Conservation (phyloP, 2,329 filamentous ascomycete species). For the Madurella mycetomatis region DNA sequence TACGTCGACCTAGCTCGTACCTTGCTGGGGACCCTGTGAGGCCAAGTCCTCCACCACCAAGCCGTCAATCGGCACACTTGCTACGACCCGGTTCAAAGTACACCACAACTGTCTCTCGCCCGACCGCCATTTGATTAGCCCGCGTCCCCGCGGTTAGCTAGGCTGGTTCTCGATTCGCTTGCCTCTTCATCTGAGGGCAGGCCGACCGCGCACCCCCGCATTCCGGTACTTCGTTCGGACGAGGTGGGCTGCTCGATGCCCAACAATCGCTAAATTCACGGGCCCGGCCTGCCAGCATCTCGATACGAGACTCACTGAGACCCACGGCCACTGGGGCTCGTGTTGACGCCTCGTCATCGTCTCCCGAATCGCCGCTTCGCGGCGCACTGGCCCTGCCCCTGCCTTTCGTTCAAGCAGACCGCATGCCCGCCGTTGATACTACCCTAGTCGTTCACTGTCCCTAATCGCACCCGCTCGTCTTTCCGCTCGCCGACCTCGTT, state of each 20-base stretch:
- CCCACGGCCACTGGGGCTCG: conserved; percentile 2
- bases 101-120: background rate
- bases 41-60: background rate
- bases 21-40: background rate
- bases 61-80: background rate
- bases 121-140: background rate
- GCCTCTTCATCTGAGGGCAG: conserved; percentile 1
- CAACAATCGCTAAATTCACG: conserved; percentile 17
- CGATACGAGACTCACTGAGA: conserved; percentile 10
- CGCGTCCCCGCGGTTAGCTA: background rate
- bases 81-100: background rate
- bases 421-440: conserved; percentile 15
- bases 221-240: background rate
- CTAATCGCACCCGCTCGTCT: background rate
- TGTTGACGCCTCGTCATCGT: background rate
- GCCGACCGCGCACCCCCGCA: background rate
- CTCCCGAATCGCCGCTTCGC: conserved; percentile 5
- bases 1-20: background rate
- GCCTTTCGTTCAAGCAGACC: conserved; percentile 9
- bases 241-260: conserved; percentile 12
- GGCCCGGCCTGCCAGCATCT: conserved; percentile 13
- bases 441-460: conserved; percentile 9
- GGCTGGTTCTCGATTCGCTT: conserved; percentile 1
- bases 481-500: conserved; percentile 9
- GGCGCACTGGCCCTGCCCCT: background rate